Conservation (phyloP, 1,139 yeast genomes). For the Scheffersomyces stambukii region DNA sequence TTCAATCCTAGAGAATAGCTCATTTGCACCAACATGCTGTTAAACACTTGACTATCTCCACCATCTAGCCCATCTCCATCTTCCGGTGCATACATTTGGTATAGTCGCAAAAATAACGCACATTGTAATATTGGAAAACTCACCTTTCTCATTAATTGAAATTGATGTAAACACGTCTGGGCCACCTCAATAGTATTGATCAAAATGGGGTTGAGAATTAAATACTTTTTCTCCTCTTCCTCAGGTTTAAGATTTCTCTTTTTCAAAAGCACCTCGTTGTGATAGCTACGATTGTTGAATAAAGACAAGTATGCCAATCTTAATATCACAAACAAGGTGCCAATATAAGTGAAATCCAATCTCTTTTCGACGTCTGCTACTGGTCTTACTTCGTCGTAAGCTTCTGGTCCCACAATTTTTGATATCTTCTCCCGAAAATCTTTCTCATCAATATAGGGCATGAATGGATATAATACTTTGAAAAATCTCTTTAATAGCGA, state of each 20-base stretch:
- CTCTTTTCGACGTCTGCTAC: slow-evolving; percentile 19
- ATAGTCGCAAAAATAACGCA: slow-evolving; percentile 40
- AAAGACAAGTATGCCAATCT: slow-evolving; percentile 30
- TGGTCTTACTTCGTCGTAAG: slow-evolving; percentile 12
- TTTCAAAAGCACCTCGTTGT: slow-evolving; percentile 22
- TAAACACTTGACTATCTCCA: slow-evolving; percentile 35
- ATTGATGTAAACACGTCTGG: slow-evolving; percentile 23
- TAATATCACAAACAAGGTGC: slow-evolving; percentile 26
- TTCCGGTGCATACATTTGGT: slow-evolving; percentile 46
- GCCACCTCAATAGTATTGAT: slow-evolving; percentile 25
- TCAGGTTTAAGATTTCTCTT: slow-evolving; percentile 12
- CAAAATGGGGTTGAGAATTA: slow-evolving; percentile 24
- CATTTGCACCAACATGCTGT: slow-evolving; percentile 35
- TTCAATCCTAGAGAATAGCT: slow-evolving; percentile 44
- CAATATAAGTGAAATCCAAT: slow-evolving; percentile 30
- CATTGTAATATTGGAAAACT: slow-evolving; percentile 25
- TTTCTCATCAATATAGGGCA: slow-evolving; percentile 29
- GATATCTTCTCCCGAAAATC: slow-evolving; percentile 18
- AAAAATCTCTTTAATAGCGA: slow-evolving; percentile 24
- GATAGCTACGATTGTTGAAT: slow-evolving; percentile 28
- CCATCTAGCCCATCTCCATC: slow-evolving; percentile 48
- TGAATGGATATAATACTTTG: slow-evolving; percentile 20
- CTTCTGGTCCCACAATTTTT: slow-evolving; percentile 24
- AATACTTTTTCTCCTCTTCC: slow-evolving; percentile 27
- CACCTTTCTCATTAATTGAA: slow-evolving; percentile 21